Percentiles rank a stretch among this genome's conserved stretches.
phyloP scores from a whole-genome alignment of 257 asterid species.

The Solanum acaule region DNA sequence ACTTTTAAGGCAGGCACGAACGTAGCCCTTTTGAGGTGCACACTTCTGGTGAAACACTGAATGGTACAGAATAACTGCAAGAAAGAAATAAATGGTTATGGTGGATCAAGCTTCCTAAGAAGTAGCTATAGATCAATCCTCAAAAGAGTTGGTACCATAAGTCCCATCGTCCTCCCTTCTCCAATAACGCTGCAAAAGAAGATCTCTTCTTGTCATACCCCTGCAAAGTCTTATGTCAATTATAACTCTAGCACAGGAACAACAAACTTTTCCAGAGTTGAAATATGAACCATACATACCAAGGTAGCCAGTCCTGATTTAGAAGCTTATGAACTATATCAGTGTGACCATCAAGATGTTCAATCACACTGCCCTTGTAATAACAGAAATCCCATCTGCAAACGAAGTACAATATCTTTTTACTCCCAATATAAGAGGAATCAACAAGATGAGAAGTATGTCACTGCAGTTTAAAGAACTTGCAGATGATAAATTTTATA shows the following conservation, averaged over 20 bases:
- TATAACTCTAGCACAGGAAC: background rate
- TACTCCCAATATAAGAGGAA: background rate
- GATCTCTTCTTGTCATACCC: conserved; percentile 93
- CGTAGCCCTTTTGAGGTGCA: conserved; percentile 65
- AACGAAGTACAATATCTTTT: conserved; percentile 5
- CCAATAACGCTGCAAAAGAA: conserved; percentile 88
- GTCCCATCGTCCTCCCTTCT: conserved; percentile 99
- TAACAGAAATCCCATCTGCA: conserved; percentile 98
- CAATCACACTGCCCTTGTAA: conserved; percentile 75
- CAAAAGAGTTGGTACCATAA: conserved; percentile 47
- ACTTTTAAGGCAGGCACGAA: conserved; percentile 99
- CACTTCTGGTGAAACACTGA: conserved; percentile 87
- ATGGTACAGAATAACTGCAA: conserved; percentile 8
- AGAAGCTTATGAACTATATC: conserved; percentile 89
- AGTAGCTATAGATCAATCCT: conserved; percentile 1
- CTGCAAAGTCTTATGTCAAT: conserved; percentile 26
- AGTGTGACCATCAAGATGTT: conserved; percentile 95
- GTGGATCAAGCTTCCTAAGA: background rate
- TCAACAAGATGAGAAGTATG: background rate
- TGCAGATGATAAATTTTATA: background rate
- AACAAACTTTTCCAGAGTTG: background rate
- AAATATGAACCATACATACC: conserved; percentile 52
- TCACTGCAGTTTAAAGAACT: background rate
- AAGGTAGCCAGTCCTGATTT: conserved; percentile 78
- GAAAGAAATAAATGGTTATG: background rate